Conservation (phyloP, 192 early-diverging fungal genomes). For the Piromyces finnis region DNA sequence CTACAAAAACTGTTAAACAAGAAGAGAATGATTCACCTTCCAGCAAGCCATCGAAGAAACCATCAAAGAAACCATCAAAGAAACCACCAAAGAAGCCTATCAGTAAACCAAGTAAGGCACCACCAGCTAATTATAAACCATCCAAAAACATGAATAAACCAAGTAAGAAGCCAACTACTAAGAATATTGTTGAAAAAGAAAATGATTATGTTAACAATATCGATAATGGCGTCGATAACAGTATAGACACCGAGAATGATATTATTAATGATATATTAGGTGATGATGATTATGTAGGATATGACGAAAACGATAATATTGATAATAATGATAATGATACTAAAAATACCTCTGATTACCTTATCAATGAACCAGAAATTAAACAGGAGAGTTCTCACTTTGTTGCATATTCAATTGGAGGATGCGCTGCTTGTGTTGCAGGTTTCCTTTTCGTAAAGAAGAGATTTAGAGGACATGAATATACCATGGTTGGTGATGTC, state of each 20-base stretch:
- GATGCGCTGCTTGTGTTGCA: neutral
- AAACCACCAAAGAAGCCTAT: neutral
- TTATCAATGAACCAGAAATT: neutral
- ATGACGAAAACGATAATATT: neutral
- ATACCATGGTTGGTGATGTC: neutral
- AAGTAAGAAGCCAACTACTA: too few relatives aligned
- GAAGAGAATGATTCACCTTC: neutral
- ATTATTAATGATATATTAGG: neutral
- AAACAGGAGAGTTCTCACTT: neutral
- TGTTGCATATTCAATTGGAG: neutral
- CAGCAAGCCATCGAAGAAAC: neutral
- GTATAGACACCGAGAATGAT: neutral
- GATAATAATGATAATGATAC: too few relatives aligned
- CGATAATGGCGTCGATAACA: neutral
- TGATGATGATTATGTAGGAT: neutral
- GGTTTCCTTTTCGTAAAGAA: neutral
- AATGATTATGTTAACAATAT: neutral
- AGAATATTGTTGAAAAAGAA: neutral
- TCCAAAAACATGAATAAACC: too few relatives aligned
- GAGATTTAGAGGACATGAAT: neutral
- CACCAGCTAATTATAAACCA: neutral
- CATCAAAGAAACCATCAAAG: neutral
- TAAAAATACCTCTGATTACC: too few relatives aligned
- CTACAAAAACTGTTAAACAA: neutral
- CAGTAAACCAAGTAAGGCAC: neutral